Percentiles rank a stretch among this genome's conserved stretches.
Evolutionary conservation across 768 basidiomycete species (phyloP).

Genomic region (Leccinum arenicola): DNA sequence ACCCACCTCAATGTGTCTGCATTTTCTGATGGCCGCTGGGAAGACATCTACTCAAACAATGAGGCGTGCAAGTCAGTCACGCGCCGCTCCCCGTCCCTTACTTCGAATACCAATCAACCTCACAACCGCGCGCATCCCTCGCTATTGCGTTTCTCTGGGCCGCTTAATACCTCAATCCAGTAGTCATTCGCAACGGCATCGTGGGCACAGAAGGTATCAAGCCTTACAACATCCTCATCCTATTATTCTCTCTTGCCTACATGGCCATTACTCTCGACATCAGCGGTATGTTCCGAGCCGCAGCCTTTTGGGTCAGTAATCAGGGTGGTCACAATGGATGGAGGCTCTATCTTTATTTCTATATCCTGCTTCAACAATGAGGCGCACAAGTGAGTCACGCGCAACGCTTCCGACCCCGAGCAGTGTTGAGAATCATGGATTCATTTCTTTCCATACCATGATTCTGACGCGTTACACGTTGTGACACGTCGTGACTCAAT

Average conservation of each 20-base stretch:
- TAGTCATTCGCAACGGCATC: slow-evolving; percentile 70
- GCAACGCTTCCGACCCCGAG: too few species aligned
- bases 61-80: too few species aligned
- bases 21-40: too few species aligned
- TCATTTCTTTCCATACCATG: too few species aligned
- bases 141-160: slow-evolving; percentile 55
- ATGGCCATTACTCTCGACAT: slow-evolving; percentile 90
- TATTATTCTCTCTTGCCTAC: slow-evolving; percentile 91
- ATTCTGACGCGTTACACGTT: too few species aligned
- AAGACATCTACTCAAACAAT: too few species aligned
- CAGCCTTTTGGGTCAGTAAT: slow-evolving; percentile 88
- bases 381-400: too few species aligned
- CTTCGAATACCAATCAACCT: slow-evolving; percentile 43
- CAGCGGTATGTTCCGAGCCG: slow-evolving; percentile 81
- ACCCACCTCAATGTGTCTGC: too few species aligned
- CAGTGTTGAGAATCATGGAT: too few species aligned
- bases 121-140: slow-evolving; percentile 50
- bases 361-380: slow-evolving; percentile 36
- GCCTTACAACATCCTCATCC: slow-evolving; percentile 89
- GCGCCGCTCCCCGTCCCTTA: slow-evolving; percentile 30
- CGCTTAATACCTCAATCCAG: slow-evolving; percentile 44
- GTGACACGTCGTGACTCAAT: too few species aligned
- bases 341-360: slow-evolving; percentile 77
- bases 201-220: slow-evolving; percentile 76
- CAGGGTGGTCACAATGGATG: slow-evolving; percentile 69